phyloP scores from a whole-genome alignment of 768 basidiomycete genomes.

The Dacryopinax spathularia region DNA sequence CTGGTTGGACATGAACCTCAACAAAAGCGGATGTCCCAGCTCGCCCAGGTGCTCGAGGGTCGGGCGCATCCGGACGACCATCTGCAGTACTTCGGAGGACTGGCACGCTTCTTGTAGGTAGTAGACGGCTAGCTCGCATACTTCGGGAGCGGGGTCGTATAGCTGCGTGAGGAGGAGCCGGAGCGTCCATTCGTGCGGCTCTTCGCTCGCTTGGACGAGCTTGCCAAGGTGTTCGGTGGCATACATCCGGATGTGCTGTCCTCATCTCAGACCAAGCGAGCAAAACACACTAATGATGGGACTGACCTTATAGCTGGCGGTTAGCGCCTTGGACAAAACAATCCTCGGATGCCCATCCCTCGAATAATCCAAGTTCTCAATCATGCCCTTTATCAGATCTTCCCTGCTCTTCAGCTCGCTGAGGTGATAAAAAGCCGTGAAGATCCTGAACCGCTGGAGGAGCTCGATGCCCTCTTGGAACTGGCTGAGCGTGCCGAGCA shows the following conservation, averaged over 20 bases:
- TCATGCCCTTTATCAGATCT: conserved; percentile 79
- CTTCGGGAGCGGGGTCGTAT: conserved; percentile 82
- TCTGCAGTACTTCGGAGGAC: conserved; percentile 62
- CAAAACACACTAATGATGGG: not conserved
- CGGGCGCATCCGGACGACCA: conserved; percentile 89
- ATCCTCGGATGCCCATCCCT: conserved; percentile 93
- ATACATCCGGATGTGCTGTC: conserved; percentile 70
- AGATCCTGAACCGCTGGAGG: conserved; percentile 80
- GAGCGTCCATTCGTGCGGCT: conserved; percentile 73
- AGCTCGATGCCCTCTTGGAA: conserved; percentile 83
- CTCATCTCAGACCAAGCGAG: not conserved
- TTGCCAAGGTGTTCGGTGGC: conserved; percentile 78
- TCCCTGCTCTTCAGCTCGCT: conserved; percentile 83
- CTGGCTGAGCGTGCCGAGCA: conserved; percentile 84
- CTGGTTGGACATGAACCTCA: conserved; percentile 90
- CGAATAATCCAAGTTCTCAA: conserved; percentile 82
- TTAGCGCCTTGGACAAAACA: conserved; percentile 83
- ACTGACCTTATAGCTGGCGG: conserved; percentile 74
- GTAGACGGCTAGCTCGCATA: conserved; percentile 78
- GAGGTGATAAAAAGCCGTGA: conserved; percentile 90
- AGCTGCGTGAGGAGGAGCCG: conserved; percentile 86
- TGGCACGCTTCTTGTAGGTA: conserved; percentile 85
- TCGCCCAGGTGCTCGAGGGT: conserved; percentile 91
- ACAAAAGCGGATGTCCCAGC: conserved; percentile 70
- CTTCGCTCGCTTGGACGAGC: conserved; percentile 49